These are phyloP conservation scores for Collybiopsis confluens DNA, from an alignment of 768 basidiomycete species.

Conservation along the genomic window DNA sequence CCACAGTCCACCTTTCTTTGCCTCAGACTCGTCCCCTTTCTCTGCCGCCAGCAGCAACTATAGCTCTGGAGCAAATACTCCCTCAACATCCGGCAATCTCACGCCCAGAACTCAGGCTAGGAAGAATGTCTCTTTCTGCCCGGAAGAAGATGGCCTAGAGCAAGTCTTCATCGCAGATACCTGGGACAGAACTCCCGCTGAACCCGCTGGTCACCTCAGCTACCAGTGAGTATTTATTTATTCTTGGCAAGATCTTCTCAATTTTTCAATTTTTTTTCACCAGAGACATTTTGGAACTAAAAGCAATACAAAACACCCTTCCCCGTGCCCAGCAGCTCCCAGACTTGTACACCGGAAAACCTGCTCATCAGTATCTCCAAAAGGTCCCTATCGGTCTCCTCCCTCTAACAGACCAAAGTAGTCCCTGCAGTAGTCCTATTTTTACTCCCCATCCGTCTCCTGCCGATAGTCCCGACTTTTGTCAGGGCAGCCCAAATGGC, in stretches of 20 bases:
- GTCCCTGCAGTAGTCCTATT: background rate
- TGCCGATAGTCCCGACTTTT: background rate
- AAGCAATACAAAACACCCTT: conserved; percentile 62
- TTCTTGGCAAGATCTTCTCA: conserved; percentile 3
- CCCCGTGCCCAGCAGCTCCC: conserved; percentile 52
- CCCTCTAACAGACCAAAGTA: conserved; percentile 36
- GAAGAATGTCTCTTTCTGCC: conserved; percentile 64
- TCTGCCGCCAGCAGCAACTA: background rate
- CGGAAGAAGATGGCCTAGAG: conserved; percentile 37
- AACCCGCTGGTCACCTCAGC: conserved; percentile 55
- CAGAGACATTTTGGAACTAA: conserved; percentile 65
- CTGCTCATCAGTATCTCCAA: conserved; percentile 37
- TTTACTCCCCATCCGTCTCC: conserved; percentile 5
- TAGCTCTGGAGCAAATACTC: background rate
- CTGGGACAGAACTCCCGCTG: conserved; percentile 74
- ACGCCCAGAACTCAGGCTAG: conserved; percentile 12
- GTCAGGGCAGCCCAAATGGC: background rate
- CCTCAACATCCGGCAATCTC: background rate
- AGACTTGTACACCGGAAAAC: conserved; percentile 37
- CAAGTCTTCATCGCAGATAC: conserved; percentile 67
- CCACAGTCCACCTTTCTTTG: background rate
- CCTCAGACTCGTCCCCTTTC: background rate
- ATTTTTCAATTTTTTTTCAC: too few relatives aligned
- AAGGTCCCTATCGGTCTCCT: conserved; percentile 62
- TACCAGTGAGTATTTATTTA: conserved; percentile 54